These are phyloP conservation scores for Pythium guiyangense DNA, from an alignment of 352 stramenopile species.

Conservation along the genomic window DNA sequence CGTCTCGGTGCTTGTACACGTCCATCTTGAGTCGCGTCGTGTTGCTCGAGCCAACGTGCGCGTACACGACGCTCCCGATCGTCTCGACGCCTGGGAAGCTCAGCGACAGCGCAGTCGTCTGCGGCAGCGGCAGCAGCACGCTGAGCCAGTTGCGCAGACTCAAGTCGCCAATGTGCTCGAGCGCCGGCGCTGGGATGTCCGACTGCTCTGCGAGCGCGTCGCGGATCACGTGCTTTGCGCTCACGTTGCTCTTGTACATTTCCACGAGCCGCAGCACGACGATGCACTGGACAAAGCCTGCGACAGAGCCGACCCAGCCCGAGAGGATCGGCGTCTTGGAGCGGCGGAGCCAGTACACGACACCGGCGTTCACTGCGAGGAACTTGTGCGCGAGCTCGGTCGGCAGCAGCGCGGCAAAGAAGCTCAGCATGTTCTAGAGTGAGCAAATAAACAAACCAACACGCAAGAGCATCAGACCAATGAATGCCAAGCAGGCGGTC, in stretches of 20 bases:
- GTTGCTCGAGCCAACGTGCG: slow-evolving; percentile 48
- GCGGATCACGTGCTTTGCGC: slow-evolving; percentile 35
- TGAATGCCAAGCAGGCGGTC: no score
- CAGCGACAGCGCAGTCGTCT: slow-evolving; percentile 35
- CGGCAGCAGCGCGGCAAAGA: slow-evolving; percentile 46
- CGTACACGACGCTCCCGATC: slow-evolving; percentile 39
- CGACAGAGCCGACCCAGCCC: slow-evolving; percentile 39
- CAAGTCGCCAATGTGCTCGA: slow-evolving; percentile 34
- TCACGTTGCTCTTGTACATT: slow-evolving; percentile 40
- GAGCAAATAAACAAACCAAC: background rate
- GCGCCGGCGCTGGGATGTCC: slow-evolving; percentile 24
- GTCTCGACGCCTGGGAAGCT: slow-evolving; percentile 44
- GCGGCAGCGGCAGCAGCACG: slow-evolving; percentile 48
- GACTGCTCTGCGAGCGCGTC: slow-evolving; percentile 25
- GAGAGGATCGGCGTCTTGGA: slow-evolving; percentile 48
- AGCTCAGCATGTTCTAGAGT: slow-evolving; percentile 42
- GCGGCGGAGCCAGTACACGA: slow-evolving; percentile 30
- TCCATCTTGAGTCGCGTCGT: slow-evolving; percentile 55
- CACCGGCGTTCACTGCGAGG: slow-evolving; percentile 30
- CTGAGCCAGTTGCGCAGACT: slow-evolving; percentile 40
- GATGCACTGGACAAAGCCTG: slow-evolving; percentile 37
- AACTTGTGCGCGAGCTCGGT: slow-evolving; percentile 54
- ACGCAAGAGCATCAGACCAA: background rate
- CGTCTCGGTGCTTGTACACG: slow-evolving; percentile 43
- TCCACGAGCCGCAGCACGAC: slow-evolving; percentile 35